These are phyloP conservation scores for Citrus cavaleriei DNA, from an alignment of 345 rosid genomes.

Conservation along the genomic window DNA sequence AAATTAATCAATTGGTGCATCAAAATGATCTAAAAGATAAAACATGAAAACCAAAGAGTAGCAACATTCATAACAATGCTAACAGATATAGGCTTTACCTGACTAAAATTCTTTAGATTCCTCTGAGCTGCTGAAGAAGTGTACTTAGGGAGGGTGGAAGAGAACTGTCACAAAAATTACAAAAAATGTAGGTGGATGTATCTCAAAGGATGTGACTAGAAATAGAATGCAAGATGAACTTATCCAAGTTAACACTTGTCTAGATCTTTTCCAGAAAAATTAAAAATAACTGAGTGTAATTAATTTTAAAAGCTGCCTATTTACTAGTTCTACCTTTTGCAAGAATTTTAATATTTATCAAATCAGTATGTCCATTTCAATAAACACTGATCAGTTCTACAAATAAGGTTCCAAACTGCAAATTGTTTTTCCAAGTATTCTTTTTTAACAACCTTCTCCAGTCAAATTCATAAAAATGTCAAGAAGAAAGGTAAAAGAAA, in stretches of 20 bases:
- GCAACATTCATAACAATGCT: neutral
- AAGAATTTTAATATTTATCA: neutral
- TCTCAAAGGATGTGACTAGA: slow-evolving; percentile 1
- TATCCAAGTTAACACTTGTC: neutral
- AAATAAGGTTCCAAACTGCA: neutral
- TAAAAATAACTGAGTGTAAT: neutral
- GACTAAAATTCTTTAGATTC: slow-evolving; percentile 60
- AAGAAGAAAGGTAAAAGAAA: neutral
- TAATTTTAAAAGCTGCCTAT: neutral
- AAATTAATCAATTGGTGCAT: neutral
- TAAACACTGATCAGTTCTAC: neutral
- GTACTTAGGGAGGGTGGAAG: slow-evolving; percentile 75
- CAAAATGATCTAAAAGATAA: neutral
- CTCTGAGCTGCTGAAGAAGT: slow-evolving; percentile 86
- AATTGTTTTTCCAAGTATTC: neutral
- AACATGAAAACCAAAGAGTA: neutral
- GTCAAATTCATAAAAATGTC: neutral
- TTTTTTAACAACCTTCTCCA: neutral
- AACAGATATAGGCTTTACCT: slow-evolving; percentile 29
- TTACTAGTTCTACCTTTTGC: neutral
- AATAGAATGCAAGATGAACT: slow-evolving; percentile 4
- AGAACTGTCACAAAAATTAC: slow-evolving; percentile 46
- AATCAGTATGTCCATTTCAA: neutral
- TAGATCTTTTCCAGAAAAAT: neutral
- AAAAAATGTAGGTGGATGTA: slow-evolving; percentile 14